phyloP scores from a whole-genome alignment of 1,139 yeast genomes.

The Suhomyces bribrorum region DNA sequence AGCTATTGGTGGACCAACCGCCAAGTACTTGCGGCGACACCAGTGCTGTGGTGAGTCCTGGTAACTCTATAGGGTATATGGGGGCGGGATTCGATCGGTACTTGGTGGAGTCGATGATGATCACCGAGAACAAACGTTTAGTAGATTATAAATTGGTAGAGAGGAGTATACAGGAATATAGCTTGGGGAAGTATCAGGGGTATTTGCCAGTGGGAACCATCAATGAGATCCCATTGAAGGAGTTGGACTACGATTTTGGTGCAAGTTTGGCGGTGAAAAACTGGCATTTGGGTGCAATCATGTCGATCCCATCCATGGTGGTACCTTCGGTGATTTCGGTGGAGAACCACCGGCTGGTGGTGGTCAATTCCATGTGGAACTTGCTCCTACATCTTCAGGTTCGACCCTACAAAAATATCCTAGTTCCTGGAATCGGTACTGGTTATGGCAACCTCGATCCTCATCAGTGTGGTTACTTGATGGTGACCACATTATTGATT shows the following conservation, averaged over 20 bases:
- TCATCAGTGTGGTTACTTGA: constrained; percentile 20
- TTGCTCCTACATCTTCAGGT: constrained; percentile 13
- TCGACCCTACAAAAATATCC: constrained; percentile 12
- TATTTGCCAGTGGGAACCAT: constrained; percentile 22
- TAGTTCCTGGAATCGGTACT: constrained; percentile 34
- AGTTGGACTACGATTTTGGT: constrained; percentile 15
- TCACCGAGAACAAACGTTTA: background rate
- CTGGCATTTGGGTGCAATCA: constrained; percentile 5
- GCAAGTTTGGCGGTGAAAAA: constrained; percentile 5
- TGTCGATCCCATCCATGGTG: constrained; percentile 17
- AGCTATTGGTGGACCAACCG: constrained; percentile 2
- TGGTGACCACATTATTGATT: constrained; percentile 24
- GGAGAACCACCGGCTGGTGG: constrained; percentile 2
- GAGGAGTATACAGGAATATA: constrained; percentile 18
- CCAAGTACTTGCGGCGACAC: too few relatives aligned
- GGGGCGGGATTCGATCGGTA: constrained; percentile 31
- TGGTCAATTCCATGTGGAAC: constrained; percentile 27
- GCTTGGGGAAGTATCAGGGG: constrained; percentile 19
- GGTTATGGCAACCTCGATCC: constrained; percentile 28
- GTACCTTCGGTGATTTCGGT: constrained; percentile 15
- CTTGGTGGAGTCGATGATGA: constrained; percentile 20
- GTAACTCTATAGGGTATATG: constrained; percentile 30
- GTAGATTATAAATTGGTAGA: constrained; percentile 17
- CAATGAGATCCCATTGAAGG: constrained; percentile 15
- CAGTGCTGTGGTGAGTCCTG: constrained; percentile 23